Evolutionary conservation across 768 basidiomycete species (phyloP).

Genomic region (Gloeopeniophorella convolvens): DNA sequence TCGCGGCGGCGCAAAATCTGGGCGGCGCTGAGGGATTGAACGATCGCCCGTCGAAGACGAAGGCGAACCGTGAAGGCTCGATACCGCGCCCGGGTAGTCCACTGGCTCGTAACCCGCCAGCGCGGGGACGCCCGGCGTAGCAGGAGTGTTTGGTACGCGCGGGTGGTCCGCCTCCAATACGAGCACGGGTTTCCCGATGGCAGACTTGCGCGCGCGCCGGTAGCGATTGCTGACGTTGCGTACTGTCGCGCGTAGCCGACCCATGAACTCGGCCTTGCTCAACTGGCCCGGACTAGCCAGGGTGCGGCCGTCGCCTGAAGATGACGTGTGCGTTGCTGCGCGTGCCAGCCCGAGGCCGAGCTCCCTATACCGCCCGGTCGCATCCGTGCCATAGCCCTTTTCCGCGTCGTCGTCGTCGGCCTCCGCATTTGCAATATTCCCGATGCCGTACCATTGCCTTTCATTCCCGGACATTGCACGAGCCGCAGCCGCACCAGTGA

Average conservation of each 20-base stretch:
- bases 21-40: constrained; percentile 60
- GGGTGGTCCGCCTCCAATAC: constrained; percentile 22
- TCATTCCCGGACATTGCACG: constrained; percentile 59
- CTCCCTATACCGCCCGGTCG: constrained; percentile 28
- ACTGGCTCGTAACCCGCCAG: constrained; percentile 17
- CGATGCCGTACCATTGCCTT: constrained; percentile 61
- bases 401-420: constrained; percentile 17
- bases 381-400: constrained; percentile 30
- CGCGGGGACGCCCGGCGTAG: constrained; percentile 7
- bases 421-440: constrained; percentile 24
- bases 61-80: constrained; percentile 47
- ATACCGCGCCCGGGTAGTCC: constrained; percentile 39
- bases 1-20: constrained; percentile 62
- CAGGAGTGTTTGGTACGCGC: constrained; percentile 11
- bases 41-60: constrained; percentile 58
- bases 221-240: constrained; percentile 60
- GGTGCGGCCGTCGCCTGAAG: constrained; percentile 10
- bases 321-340: constrained; percentile 26
- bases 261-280: constrained; percentile 65
- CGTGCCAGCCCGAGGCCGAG: constrained; percentile 45
- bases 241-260: constrained; percentile 55
- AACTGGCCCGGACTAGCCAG: constrained; percentile 48
- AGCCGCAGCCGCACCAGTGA: constrained; percentile 52
- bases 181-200: constrained; percentile 56
- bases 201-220: constrained; percentile 32